phyloP scores from a whole-genome alignment of 2,329 filamentous ascomycete genomes.

The Paecilomyces formosus region DNA sequence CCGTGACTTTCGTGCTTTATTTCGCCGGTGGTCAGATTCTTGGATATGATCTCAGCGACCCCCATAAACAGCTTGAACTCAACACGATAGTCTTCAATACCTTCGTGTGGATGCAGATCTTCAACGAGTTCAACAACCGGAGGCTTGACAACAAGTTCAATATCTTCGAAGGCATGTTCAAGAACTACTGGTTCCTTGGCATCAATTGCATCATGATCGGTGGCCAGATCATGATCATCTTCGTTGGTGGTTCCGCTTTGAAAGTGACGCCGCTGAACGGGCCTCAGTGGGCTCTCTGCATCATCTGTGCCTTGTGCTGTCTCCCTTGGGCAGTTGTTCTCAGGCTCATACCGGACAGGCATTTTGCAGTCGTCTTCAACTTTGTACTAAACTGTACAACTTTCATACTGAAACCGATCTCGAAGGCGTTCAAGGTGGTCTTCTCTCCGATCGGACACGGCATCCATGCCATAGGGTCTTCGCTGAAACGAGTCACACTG shows the following conservation, averaged over 20 bases:
- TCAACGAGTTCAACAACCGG: conserved; percentile 96
- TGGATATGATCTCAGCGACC: conserved; percentile 45
- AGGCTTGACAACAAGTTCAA: conserved; percentile 93
- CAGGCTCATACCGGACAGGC: conserved; percentile 67
- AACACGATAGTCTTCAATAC: conserved; percentile 91
- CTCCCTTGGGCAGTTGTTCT: conserved; percentile 76
- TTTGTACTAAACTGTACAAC: conserved; percentile 50
- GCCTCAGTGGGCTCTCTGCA: conserved; percentile 80
- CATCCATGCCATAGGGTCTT: conserved; percentile 12
- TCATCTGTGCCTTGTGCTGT: conserved; percentile 76
- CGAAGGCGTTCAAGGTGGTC: conserved; percentile 19
- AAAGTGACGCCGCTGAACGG: conserved; percentile 61
- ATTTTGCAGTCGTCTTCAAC: conserved; percentile 35
- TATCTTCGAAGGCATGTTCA: conserved; percentile 79
- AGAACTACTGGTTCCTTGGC: conserved; percentile 80
- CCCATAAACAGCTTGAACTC: conserved; percentile 46
- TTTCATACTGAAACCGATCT: conserved; percentile 39
- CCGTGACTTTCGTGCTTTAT: conserved; percentile 71
- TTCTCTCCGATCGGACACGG: conserved; percentile 22
- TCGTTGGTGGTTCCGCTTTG: conserved; percentile 76
- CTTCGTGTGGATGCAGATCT: conserved; percentile 99
- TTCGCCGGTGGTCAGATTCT: conserved; percentile 62
- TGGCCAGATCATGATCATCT: conserved; percentile 83
- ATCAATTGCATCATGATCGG: conserved; percentile 85
- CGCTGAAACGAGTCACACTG: conserved; percentile 17